Conservation (phyloP, 768 basidiomycete genomes). For the Russula vinacea region DNA sequence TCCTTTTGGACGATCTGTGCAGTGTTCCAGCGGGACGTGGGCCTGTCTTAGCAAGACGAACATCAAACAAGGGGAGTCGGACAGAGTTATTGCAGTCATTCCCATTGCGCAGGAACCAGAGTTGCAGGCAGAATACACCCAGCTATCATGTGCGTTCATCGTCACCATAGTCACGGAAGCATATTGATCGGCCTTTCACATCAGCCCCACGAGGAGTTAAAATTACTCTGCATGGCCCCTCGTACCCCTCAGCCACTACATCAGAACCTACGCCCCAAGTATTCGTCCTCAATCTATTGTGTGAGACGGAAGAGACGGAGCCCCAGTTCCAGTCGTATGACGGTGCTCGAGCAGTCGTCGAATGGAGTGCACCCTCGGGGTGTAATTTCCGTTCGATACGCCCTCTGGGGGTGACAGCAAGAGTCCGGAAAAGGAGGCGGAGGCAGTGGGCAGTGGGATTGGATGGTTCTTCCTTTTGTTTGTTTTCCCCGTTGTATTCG, state of each 20-base stretch:
- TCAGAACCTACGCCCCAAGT: conserved; percentile 50
- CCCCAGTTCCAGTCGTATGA: conserved; percentile 62
- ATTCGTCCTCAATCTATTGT: conserved; percentile 60
- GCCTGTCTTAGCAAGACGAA: conserved; percentile 74
- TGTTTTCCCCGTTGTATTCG: conserved; percentile 33
- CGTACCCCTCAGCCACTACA: conserved; percentile 54
- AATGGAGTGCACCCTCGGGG: conserved; percentile 62
- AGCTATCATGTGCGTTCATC: conserved; percentile 41
- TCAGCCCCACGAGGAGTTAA: conserved; percentile 55
- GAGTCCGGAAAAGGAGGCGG: conserved; percentile 32
- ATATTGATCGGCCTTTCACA: not conserved
- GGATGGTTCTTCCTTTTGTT: conserved; percentile 88
- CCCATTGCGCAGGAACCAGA: conserved; percentile 53
- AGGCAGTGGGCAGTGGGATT: conserved; percentile 63
- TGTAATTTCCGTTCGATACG: conserved; percentile 44
- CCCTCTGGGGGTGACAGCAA: conserved; percentile 33
- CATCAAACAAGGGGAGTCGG: conserved; percentile 48
- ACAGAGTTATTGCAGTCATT: conserved; percentile 71
- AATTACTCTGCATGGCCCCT: conserved; percentile 54
- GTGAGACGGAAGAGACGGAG: conserved; percentile 41
- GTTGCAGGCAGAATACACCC: conserved; percentile 34
- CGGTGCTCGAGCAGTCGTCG: conserved; percentile 48
- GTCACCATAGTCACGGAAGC: conserved; percentile 12
- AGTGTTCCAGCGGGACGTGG: conserved; percentile 70
- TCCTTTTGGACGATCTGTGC: conserved; percentile 5